These are phyloP conservation scores for Mortierella sp. DNA, from an alignment of 371 early-diverging fungal species.

Conservation along the genomic window DNA sequence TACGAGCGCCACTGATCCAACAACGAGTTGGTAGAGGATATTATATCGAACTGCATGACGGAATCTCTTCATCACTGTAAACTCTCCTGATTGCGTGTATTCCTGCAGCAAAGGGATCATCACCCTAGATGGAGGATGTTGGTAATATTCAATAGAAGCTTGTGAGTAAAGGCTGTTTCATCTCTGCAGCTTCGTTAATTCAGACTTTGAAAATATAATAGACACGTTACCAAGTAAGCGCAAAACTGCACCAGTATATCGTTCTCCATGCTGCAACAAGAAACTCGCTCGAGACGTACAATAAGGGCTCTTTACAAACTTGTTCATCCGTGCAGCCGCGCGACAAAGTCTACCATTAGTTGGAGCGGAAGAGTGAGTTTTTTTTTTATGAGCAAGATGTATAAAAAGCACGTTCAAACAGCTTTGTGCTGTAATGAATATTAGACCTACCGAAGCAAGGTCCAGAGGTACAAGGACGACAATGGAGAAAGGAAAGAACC, in stretches of 20 bases:
- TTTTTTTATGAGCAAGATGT: background rate
- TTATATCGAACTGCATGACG: conserved; percentile 83
- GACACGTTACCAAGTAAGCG: conserved; percentile 81
- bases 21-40: conserved; percentile 79
- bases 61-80: conserved; percentile 72
- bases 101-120: conserved; percentile 88
- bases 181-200: background rate
- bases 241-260: conserved; percentile 93
- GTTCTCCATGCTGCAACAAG: conserved; percentile 85
- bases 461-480: conserved; percentile 92
- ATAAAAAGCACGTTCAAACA: background rate
- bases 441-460: conserved; percentile 83
- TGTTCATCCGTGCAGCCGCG: conserved; percentile 66
- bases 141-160: conserved; percentile 4
- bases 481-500: conserved; percentile 93
- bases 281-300: conserved; percentile 78
- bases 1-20: conserved; percentile 69
- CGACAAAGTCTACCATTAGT: conserved; percentile 69
- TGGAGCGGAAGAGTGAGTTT: background rate
- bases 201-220: conserved; percentile 6
- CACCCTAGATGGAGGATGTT: conserved; percentile 63
- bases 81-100: conserved; percentile 89
- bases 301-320: conserved; percentile 80
- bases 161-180: conserved; percentile 6
- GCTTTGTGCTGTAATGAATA: background rate